Evolutionary conservation across 2,329 filamentous ascomycete genomes (phyloP), one percentile per base, ranked within the genome.

Genomic region (Drechslerella stenobrocha): DNA sequence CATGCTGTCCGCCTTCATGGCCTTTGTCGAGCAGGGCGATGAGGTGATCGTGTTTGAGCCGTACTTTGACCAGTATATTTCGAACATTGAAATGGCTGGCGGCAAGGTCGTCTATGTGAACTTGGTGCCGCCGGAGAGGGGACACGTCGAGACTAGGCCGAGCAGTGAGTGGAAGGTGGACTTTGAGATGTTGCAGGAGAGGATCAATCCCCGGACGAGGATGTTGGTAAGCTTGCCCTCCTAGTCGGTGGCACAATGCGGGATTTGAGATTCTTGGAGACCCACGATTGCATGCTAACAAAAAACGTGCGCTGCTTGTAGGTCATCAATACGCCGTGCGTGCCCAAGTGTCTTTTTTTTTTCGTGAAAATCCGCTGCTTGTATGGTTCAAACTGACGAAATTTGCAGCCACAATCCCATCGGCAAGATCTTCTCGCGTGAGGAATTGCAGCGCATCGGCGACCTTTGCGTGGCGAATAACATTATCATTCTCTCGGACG

Each of bases 151-250:
- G 77, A 95, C 89, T 0, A 89, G 90, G 0, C 90, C 90, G 3
- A 90, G 93, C 0, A 84, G 84, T 2, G 89, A 96, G 72, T 98
- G 93, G 93, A 84, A 81, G 1, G 82, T 98, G 53, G 85, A 97
- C 77, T 88, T 96, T 76, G 82, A 85, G 23, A 85, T 90, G 77
- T 81, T 98, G 13, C 87, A 93, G 76, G 83, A 80, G 37, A 87
- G 89, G 23, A 89, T 98, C 72, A 95, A 88, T 6, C 80, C 87
- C 35, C 87, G 86, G 75, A 97, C 93, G 1, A 93, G 93, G 78
- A 98, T 98, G 93, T 88, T 98, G 73, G 92, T 98, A 73, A 92
- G n/a, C n/a, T n/a, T n/a, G n/a, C n/a, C n/a, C n/a, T n/a, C n/a
- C n/a, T n/a, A n/a, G n/a, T n/a, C n/a, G n/a, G 91, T 52, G 8